Percentiles rank a stretch among this genome's conserved stretches.
phyloP scores from a whole-genome alignment of 2,329 filamentous ascomycete genomes.

The Fusarium sp. region DNA sequence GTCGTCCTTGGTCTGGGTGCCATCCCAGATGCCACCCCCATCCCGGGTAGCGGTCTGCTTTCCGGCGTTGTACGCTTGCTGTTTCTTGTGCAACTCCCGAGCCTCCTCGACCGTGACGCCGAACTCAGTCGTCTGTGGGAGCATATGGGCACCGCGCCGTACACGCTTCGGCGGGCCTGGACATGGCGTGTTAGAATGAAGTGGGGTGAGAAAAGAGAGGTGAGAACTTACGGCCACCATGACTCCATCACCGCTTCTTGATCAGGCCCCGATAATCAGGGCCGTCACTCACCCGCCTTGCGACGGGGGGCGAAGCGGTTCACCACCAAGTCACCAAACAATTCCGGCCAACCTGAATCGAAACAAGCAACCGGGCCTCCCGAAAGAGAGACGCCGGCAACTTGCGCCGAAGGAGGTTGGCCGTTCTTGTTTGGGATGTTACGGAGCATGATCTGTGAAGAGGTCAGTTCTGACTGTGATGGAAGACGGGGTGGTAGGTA shows the following conservation, averaged over 20 bases:
- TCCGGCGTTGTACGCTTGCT: rapidly evolving
- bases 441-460: constrained; percentile 71
- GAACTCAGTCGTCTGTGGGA: rapidly evolving
- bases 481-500: constrained; percentile 5
- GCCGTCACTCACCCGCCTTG: not conserved
- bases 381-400: constrained; percentile 76
- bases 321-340: not conserved
- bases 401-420: constrained; percentile 75
- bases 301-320: not conserved
- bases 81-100: rapidly evolving
- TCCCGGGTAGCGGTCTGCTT: rapidly evolving
- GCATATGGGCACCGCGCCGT: rapidly evolving
- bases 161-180: rapidly evolving
- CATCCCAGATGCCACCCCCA: not conserved
- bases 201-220: not conserved
- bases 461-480: not conserved
- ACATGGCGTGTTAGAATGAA: not conserved
- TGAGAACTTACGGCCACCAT: not conserved
- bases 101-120: rapidly evolving
- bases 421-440: constrained; percentile 93
- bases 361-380: not conserved
- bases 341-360: not conserved
- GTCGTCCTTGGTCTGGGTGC: not conserved
- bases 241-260: not conserved
- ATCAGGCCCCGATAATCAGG: not conserved